Evolutionary conservation across 257 asterid genomes (phyloP).

Genomic region (Forsythia viridissima): DNA sequence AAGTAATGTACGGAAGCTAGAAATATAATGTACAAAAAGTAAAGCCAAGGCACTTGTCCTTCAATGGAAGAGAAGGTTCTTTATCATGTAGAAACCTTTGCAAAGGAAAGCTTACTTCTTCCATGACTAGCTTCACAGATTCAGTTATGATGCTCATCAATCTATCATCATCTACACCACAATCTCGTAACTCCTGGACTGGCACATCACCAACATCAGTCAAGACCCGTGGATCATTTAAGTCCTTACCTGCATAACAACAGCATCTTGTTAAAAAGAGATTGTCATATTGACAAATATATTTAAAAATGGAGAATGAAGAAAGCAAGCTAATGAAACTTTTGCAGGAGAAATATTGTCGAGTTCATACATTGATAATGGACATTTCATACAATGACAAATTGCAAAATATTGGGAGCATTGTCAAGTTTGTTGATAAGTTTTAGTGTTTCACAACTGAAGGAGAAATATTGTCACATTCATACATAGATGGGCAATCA

Average conservation of each 20-base stretch:
- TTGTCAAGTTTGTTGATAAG: neutral
- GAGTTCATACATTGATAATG: neutral
- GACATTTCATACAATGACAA: neutral
- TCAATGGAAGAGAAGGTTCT: neutral
- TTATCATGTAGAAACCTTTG: conserved; percentile 16
- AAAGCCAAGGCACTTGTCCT: neutral
- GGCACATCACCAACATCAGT: conserved; percentile 98
- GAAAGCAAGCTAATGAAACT: neutral
- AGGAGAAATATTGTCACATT: neutral
- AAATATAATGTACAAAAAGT: neutral
- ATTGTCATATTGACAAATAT: neutral
- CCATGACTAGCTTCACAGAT: conserved; percentile 96
- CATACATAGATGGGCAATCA: neutral
- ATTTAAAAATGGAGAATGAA: neutral
- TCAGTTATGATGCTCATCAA: conserved; percentile 81
- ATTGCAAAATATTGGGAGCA: neutral
- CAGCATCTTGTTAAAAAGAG: conserved; percentile 17
- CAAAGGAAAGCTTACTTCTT: conserved; percentile 58
- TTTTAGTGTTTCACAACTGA: neutral
- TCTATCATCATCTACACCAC: conserved; percentile 91
- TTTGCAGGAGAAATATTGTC: neutral
- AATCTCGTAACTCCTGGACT: conserved; percentile 85
- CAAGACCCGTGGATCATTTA: conserved; percentile 79
- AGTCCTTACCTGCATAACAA: conserved; percentile 66
- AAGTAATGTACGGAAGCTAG: conserved; percentile 9